Evolutionary conservation across 345 rosid genomes (phyloP), one percentile per base, ranked within the genome.

Genomic region (Hirschfeldia incana): DNA sequence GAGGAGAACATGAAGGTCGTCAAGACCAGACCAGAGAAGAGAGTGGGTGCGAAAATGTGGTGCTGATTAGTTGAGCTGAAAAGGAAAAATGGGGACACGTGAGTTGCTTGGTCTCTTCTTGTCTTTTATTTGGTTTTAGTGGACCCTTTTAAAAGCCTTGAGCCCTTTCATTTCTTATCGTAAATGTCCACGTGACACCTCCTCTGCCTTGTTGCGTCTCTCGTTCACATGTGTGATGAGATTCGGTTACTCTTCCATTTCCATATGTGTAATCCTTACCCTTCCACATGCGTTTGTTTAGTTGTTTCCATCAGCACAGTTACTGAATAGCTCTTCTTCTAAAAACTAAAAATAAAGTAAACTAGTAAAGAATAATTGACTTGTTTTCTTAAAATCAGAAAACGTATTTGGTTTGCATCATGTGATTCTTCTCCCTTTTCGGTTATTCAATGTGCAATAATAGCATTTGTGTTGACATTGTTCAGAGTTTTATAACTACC

Each of bases 1-100:
- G 21, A 21, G 21, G 42, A 37, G 79, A 80, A 74, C 75, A 69
- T 80, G 83, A 80, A 80, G 65, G 83, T 79, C 76, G 83, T 74
- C 79, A 80, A 74, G 75, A 79, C 79, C 51, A 60, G 21, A 74
- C 58, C 44, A 71, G 74, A 46, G 12, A 44, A 44, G 15, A 44
- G 53, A 42, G 49, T 37, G 58, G 67, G 60, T 67, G 49, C 11
- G 64, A 64, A 51, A 76, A 76, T 76, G 75, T 76, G 74, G 77
- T 78, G 72, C 53, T 57, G 62, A 59, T 78, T 72, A 37, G 78
- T 73, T 73, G 77, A 79, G 69, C 68, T 17, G 69, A 66, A 9
- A 21, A 8, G 8, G 27, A 6, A 10, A 63, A 42, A 59, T 59
- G 61, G 15, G 17, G 74, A 70, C 83, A 80, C 79, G 83, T 80